Percentiles rank a stretch among this genome's conserved stretches.
These are phyloP conservation scores for Fraxinus quadrangulata DNA, from an alignment of 257 asterid species.

Conservation along the genomic window DNA sequence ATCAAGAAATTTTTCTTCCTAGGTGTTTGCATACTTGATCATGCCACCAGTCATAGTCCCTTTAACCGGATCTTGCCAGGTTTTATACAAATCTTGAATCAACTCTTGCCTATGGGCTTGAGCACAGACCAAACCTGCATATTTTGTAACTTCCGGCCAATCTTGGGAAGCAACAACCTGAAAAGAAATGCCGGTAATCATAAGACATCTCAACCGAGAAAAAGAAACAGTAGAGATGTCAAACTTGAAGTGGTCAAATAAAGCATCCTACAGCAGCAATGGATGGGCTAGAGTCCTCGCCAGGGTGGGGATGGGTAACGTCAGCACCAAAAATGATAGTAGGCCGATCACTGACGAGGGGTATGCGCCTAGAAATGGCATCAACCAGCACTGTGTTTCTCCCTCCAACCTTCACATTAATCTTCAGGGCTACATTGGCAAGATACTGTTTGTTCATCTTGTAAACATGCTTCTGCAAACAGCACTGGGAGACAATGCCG, in stretches of 20 bases:
- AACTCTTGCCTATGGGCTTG: slow-evolving; percentile 98
- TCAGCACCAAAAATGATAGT: slow-evolving; percentile 98
- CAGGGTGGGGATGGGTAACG: slow-evolving; percentile 98
- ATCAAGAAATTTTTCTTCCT: background rate
- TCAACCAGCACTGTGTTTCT: slow-evolving; percentile 90
- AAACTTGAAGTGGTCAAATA: background rate
- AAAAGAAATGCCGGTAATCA: slow-evolving; percentile 14
- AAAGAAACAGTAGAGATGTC: background rate
- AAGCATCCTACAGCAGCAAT: slow-evolving; percentile 81
- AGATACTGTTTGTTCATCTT: slow-evolving; percentile 85
- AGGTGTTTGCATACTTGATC: slow-evolving; percentile 60
- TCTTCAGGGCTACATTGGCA: slow-evolving; percentile 87
- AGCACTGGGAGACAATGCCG: slow-evolving; percentile 96
- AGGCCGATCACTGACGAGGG: slow-evolving; percentile 87
- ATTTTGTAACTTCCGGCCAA: slow-evolving; percentile 96
- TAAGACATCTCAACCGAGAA: background rate
- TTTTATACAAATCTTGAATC: slow-evolving; percentile 79
- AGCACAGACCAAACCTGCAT: slow-evolving; percentile 97
- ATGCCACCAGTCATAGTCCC: slow-evolving; percentile 93
- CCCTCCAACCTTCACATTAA: slow-evolving; percentile 96
- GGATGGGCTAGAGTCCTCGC: slow-evolving; percentile 98
- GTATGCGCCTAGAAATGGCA: slow-evolving; percentile 84
- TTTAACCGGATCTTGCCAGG: slow-evolving; percentile 81
- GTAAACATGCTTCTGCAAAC: slow-evolving; percentile 86
- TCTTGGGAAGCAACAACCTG: slow-evolving; percentile 99